Evolutionary conservation across 2,329 filamentous ascomycete species (phyloP).

Genomic region (Aspergillus sp.): DNA sequence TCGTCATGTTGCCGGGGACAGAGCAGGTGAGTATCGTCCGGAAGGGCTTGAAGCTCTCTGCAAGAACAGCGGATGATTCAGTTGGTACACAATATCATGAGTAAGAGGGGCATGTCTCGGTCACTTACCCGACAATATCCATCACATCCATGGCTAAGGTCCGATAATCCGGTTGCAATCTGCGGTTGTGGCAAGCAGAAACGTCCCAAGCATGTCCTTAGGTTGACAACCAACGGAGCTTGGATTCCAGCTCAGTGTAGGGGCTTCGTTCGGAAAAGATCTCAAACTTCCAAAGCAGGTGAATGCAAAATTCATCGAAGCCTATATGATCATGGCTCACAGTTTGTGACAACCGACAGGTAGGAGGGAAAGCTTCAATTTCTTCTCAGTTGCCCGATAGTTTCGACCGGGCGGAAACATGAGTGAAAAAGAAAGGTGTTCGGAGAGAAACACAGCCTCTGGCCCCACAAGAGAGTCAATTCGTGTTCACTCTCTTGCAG

Average conservation of each 20-base stretch:
- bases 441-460: background rate
- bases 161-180: conserved; percentile 8
- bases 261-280: background rate
- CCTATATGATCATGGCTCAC: conserved; percentile 15
- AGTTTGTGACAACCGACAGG: conserved; percentile 2
- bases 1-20: conserved; percentile 64
- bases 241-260: background rate
- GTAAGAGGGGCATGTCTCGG: background rate
- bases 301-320: background rate
- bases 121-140: conserved; percentile 39
- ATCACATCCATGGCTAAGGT: conserved; percentile 39
- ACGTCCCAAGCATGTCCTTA: background rate
- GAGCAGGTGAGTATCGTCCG: conserved; percentile 59
- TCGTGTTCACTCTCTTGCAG: background rate
- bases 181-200: background rate
- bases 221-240: background rate
- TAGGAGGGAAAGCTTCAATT: conserved; percentile 1
- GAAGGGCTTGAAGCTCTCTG: conserved; percentile 45
- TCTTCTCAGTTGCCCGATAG: background rate
- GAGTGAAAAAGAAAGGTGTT: background rate
- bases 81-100: conserved; percentile 3
- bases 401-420: background rate
- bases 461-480: background rate
- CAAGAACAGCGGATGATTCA: conserved; percentile 9
- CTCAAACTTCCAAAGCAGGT: background rate